phyloP scores from a whole-genome alignment of 768 basidiomycete species.

The Daedaleopsis sinensis region DNA sequence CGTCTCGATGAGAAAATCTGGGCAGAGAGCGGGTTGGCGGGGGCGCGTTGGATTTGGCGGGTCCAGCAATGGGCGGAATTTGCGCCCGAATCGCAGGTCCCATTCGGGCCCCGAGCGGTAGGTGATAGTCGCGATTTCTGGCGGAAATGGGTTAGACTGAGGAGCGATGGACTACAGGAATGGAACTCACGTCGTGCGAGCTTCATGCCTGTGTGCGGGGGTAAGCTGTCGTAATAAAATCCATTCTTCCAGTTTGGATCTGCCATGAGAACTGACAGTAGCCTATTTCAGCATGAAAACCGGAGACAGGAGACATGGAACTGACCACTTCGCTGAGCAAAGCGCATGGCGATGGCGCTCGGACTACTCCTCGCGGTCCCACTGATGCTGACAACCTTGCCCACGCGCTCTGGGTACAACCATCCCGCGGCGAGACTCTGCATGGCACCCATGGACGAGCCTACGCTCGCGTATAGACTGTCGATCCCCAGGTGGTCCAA shows the following conservation, averaged over 20 bases:
- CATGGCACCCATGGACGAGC: slow-evolving; percentile 98
- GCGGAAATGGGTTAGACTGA: background rate
- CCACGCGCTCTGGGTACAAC: slow-evolving; percentile 86
- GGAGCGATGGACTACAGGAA: slow-evolving; percentile 12
- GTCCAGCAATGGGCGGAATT: slow-evolving; percentile 51
- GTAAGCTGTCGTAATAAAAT: slow-evolving; percentile 94
- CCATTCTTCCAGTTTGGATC: slow-evolving; percentile 99
- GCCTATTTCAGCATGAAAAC: background rate
- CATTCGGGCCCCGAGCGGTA: slow-evolving; percentile 99
- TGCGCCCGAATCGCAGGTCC: slow-evolving; percentile 96
- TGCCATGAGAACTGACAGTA: slow-evolving; percentile 90
- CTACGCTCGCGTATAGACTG: slow-evolving; percentile 90
- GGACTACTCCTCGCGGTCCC: slow-evolving; percentile 93
- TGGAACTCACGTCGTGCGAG: slow-evolving; percentile 82
- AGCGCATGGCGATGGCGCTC: slow-evolving; percentile 92
- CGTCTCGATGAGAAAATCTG: slow-evolving; percentile 98
- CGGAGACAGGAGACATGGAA: slow-evolving; percentile 17
- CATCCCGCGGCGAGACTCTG: slow-evolving; percentile 96
- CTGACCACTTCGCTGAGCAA: slow-evolving; percentile 94
- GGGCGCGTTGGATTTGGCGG: slow-evolving; percentile 11
- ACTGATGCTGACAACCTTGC: slow-evolving; percentile 91
- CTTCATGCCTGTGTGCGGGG: slow-evolving; percentile 98
- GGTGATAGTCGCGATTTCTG: slow-evolving; percentile 98
- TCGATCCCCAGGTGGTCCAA: slow-evolving; percentile 84
- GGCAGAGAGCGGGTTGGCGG: slow-evolving; percentile 77